Evolutionary conservation across 2,329 filamentous ascomycete genomes (phyloP).

Genomic region (Talaromyces sp.): DNA sequence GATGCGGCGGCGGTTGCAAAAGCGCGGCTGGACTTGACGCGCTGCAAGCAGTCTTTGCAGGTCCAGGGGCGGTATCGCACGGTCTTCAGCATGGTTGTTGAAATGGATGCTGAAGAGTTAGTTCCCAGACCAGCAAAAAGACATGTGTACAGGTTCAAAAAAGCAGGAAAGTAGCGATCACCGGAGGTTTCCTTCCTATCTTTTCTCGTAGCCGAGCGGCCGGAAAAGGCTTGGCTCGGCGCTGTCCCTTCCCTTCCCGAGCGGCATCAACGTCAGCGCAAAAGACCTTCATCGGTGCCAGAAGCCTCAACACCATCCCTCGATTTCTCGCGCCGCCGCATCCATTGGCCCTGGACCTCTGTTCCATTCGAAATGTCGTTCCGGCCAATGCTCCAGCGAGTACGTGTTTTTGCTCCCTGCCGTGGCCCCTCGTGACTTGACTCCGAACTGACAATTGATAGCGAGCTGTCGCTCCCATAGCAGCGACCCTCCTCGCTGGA

Average conservation of each 20-base stretch:
- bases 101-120: neutral
- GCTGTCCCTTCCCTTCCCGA: constrained; percentile 15
- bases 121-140: neutral
- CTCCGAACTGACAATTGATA: constrained; percentile 23
- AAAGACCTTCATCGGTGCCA: constrained; percentile 14
- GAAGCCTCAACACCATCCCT: constrained; percentile 20
- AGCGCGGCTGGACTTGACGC: constrained; percentile 20
- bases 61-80: constrained; percentile 37
- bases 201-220: constrained; percentile 17
- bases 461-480: constrained; percentile 36
- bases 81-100: constrained; percentile 25
- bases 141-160: constrained; percentile 5
- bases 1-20: constrained; percentile 29
- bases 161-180: neutral
- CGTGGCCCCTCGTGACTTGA: neutral
- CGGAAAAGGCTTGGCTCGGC: constrained; percentile 20
- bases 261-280: constrained; percentile 11
- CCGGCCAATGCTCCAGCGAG: constrained; percentile 37
- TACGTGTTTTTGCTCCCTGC: constrained; percentile 20
- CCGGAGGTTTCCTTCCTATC: neutral
- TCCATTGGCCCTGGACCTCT: constrained; percentile 21
- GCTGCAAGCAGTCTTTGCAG: constrained; percentile 25
- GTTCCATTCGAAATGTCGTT: constrained; percentile 30
- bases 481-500: constrained; percentile 35
- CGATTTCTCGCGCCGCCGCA: constrained; percentile 13